Conservation (phyloP, 805 yeast species). For the Candida vaughaniae region DNA sequence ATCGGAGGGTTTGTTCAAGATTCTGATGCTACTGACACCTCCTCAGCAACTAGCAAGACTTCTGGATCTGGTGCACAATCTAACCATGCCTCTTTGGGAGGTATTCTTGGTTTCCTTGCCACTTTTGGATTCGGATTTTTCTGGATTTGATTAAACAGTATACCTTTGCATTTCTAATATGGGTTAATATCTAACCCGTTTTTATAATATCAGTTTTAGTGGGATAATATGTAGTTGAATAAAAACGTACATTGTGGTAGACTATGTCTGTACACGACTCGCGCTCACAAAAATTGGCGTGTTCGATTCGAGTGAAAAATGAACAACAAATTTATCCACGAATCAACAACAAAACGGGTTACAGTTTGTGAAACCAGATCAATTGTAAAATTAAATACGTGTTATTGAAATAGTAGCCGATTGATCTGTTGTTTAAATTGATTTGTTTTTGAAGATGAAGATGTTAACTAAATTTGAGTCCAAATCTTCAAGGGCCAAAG, state of each 20-base stretch:
- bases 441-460: constrained; percentile 57
- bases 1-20: constrained; percentile 42
- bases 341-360: constrained; percentile 11
- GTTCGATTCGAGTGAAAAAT: constrained; percentile 10
- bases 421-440: constrained; percentile 1
- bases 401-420: constrained; percentile 1
- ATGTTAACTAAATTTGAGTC: constrained; percentile 84
- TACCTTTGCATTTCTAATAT: no score
- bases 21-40: constrained; percentile 14
- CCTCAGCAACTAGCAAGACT: constrained; percentile 7
- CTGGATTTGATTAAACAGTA: background rate
- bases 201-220: no score
- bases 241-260: no score
- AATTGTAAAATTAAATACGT: constrained; percentile 3
- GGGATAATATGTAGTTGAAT: no score
- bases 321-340: constrained; percentile 10
- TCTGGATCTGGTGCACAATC: constrained; percentile 10
- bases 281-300: constrained; percentile 7
- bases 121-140: constrained; percentile 20
- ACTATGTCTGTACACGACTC: no score
- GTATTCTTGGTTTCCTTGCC: constrained; percentile 18
- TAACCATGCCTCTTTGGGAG: constrained; percentile 6
- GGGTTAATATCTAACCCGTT: no score
- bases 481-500: constrained; percentile 95
- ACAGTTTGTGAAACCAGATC: constrained; percentile 1